phyloP scores from a whole-genome alignment of 208 protist species.

The Acanthamoeba triangularis region DNA sequence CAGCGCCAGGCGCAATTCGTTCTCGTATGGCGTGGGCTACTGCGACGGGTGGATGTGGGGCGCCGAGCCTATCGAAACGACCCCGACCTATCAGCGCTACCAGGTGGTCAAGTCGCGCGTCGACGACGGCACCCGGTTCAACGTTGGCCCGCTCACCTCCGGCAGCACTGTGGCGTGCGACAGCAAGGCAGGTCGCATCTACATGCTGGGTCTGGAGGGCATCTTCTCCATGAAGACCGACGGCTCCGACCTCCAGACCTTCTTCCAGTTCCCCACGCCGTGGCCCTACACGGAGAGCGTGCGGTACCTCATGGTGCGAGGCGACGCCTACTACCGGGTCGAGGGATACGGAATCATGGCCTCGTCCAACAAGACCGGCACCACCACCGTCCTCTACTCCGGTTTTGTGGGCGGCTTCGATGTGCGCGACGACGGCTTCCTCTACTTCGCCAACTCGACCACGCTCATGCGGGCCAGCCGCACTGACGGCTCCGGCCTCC shows the following conservation, averaged over 20 bases:
- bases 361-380: too few relatives aligned
- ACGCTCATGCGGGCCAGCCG: not conserved
- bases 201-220: too few relatives aligned
- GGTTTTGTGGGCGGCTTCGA: too few relatives aligned
- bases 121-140: not conserved
- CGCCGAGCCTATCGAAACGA: not conserved
- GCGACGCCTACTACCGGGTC: not conserved
- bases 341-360: not conserved
- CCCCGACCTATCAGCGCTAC: not conserved
- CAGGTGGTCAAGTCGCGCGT: not conserved
- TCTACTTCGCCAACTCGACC: not conserved
- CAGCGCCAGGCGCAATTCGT: not conserved
- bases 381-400: too few relatives aligned
- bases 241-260: not conserved
- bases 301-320: not conserved
- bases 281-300: not conserved
- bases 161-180: too few relatives aligned
- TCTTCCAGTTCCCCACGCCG: not conserved
- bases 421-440: not conserved
- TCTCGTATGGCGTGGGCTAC: not conserved
- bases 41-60: not conserved
- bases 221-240: not conserved
- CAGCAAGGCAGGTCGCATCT: too few relatives aligned
- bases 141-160: too few relatives aligned
- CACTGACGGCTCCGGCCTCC: not conserved